Percentiles rank a stretch among this genome's conserved stretches.
phyloP scores from a whole-genome alignment of 331 rosid species.

The Rosa hybrid region DNA sequence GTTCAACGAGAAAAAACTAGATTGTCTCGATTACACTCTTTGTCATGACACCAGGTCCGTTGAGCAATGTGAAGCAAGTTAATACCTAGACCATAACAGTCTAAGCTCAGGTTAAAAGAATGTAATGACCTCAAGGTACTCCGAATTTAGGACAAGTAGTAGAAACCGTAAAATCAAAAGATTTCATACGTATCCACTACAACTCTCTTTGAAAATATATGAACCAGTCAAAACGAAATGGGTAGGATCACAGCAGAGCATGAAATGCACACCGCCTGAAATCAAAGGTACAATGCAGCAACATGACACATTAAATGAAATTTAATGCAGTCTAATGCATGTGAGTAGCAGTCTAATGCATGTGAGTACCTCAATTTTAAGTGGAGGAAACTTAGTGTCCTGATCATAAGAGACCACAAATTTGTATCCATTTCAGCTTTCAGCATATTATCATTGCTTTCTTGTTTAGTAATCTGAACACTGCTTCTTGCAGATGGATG shows the following conservation, averaged over 20 bases:
- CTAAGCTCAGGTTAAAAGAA: neutral
- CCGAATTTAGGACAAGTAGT: neutral
- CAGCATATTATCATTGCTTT: slow-evolving; percentile 31
- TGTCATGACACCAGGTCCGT: neutral
- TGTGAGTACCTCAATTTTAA: slow-evolving; percentile 65
- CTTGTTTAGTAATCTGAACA: slow-evolving; percentile 25
- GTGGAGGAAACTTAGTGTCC: slow-evolving; percentile 73
- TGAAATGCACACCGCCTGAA: slow-evolving; percentile 5
- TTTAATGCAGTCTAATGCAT: slow-evolving; percentile 13
- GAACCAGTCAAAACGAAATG: neutral
- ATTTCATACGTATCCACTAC: neutral
- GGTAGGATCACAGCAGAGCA: neutral
- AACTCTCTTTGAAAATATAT: neutral
- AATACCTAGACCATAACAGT: neutral
- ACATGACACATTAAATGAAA: neutral
- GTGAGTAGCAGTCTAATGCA: slow-evolving; percentile 30
- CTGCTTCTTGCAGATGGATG: slow-evolving; percentile 41
- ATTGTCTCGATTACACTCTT: neutral
- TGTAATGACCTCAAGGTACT: neutral
- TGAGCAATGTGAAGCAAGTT: slow-evolving; percentile 11
- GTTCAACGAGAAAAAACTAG: neutral
- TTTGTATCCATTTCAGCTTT: slow-evolving; percentile 36
- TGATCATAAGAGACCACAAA: slow-evolving; percentile 71
- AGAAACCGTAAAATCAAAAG: neutral
- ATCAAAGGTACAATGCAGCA: neutral